Conservation (phyloP, 352 stramenopile genomes). For the Blastocystis sp. region DNA sequence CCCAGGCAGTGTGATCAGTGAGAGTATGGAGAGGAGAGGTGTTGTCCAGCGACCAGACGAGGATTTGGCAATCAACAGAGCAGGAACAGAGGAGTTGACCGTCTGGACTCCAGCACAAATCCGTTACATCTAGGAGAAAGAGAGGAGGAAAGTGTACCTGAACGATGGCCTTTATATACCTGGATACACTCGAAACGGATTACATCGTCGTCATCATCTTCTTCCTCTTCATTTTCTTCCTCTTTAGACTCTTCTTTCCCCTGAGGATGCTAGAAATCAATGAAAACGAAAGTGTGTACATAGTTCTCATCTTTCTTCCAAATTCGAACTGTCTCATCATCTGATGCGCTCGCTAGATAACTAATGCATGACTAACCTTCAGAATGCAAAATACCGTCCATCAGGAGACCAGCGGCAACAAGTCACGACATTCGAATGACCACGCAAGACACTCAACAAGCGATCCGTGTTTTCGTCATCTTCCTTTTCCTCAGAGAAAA, state of each 20-base stretch:
- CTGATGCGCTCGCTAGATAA: conserved; percentile 25
- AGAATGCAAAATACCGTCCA: background rate
- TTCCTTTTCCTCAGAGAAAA: conserved; percentile 53
- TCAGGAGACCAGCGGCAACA: conserved; percentile 49
- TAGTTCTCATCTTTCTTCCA: conserved; percentile 23
- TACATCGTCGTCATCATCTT: background rate
- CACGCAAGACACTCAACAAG: conserved; percentile 28
- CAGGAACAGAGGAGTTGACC: conserved; percentile 12
- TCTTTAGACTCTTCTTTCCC: background rate
- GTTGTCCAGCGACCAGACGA: background rate
- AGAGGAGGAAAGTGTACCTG: background rate
- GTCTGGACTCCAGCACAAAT: conserved; percentile 44
- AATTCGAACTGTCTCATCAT: conserved; percentile 40
- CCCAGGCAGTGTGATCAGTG: conserved; percentile 10
- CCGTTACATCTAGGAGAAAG: background rate
- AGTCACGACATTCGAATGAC: conserved; percentile 51
- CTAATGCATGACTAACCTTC: background rate
- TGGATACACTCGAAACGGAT: conserved; percentile 25
- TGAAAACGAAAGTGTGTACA: background rate
- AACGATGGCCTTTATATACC: conserved; percentile 36
- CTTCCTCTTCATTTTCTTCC: background rate
- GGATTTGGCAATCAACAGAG: conserved; percentile 3
- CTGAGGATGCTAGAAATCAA: background rate
- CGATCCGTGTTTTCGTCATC: conserved; percentile 47
- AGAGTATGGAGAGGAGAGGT: background rate